Percentiles rank a stretch among this genome's conserved stretches.
Evolutionary conservation across 768 basidiomycete genomes (phyloP).

Genomic region (Agaricus sinodeliciosus): DNA sequence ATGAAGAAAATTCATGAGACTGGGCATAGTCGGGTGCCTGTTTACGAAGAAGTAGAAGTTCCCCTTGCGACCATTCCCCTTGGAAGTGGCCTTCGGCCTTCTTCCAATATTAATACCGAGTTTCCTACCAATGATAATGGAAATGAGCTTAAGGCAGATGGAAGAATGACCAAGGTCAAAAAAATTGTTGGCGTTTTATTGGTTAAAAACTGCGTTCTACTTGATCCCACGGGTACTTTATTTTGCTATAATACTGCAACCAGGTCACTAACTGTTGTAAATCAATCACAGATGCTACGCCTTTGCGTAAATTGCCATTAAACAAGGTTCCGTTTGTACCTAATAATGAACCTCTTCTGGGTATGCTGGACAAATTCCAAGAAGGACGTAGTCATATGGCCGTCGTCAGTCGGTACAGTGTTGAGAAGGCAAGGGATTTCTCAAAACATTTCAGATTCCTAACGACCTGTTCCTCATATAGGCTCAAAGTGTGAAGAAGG

Average conservation of each 20-base stretch:
- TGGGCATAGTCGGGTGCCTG: conserved; percentile 80
- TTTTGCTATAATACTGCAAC: background rate
- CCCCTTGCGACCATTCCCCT: conserved; percentile 30
- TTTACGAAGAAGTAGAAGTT: conserved; percentile 71
- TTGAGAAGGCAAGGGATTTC: conserved; percentile 38
- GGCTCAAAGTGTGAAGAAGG: conserved; percentile 78
- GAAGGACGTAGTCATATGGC: conserved; percentile 91
- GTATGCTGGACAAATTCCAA: conserved; percentile 84
- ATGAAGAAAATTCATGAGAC: conserved; percentile 71
- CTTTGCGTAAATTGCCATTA: conserved; percentile 75
- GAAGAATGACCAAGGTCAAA: conserved; percentile 51
- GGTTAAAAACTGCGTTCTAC: conserved; percentile 83
- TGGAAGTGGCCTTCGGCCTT: background rate
- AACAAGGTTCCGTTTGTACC: conserved; percentile 86
- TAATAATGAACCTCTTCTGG: conserved; percentile 77
- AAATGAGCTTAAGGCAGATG: background rate
- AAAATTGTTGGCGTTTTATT: conserved; percentile 83
- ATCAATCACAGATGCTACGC: conserved; percentile 57
- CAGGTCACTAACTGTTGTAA: background rate
- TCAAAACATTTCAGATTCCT: background rate
- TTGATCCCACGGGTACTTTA: conserved; percentile 70
- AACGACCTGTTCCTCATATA: conserved; percentile 13
- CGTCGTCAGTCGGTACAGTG: conserved; percentile 73
- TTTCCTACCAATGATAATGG: background rate
- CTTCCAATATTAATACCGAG: background rate